Percentiles rank a stretch among this genome's conserved stretches.
phyloP scores from a whole-genome alignment of 2,329 filamentous ascomycete species.

The Pezizomycotina sp. region DNA sequence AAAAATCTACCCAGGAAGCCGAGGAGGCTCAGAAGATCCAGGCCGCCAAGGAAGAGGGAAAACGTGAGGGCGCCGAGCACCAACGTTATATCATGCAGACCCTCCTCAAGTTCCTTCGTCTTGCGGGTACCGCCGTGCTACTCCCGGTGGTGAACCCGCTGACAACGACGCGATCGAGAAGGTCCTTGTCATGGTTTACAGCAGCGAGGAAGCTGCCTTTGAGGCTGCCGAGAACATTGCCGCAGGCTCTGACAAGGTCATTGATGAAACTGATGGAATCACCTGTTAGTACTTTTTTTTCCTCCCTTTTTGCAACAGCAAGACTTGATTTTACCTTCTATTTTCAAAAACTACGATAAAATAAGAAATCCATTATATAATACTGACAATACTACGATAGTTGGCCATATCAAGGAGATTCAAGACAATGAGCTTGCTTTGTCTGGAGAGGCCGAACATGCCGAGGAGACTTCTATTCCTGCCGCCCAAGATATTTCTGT shows the following conservation, averaged over 20 bases:
- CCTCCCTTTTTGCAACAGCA: background rate
- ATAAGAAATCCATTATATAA: too few relatives aligned
- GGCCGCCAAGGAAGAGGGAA: slow-evolving; percentile 37
- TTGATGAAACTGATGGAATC: slow-evolving; percentile 44
- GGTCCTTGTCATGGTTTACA: slow-evolving; percentile 60
- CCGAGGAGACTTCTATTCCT: slow-evolving; percentile 30
- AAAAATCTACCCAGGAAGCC: slow-evolving; percentile 41
- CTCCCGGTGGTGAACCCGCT: slow-evolving; percentile 46
- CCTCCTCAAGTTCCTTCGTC: slow-evolving; percentile 62
- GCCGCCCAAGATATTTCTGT: slow-evolving; percentile 36
- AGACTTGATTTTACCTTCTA: background rate
- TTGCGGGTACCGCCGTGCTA: slow-evolving; percentile 60
- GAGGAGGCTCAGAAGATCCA: slow-evolving; percentile 34
- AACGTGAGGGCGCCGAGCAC: slow-evolving; percentile 30
- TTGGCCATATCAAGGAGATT: slow-evolving; percentile 41
- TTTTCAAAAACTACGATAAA: background rate
- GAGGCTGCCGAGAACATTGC: slow-evolving; percentile 61
- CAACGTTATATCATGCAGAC: slow-evolving; percentile 47
- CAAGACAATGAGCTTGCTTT: slow-evolving; percentile 8
- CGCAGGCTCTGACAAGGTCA: slow-evolving; percentile 50
- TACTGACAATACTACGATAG: slow-evolving; percentile 32
- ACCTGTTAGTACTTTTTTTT: slow-evolving; percentile 46
- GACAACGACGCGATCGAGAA: slow-evolving; percentile 71
- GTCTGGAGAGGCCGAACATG: slow-evolving; percentile 3
- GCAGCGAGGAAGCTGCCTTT: slow-evolving; percentile 58